These are phyloP conservation scores for Arxiozyma slooffiae DNA, from an alignment of 1,139 yeast species.

Conservation along the genomic window DNA sequence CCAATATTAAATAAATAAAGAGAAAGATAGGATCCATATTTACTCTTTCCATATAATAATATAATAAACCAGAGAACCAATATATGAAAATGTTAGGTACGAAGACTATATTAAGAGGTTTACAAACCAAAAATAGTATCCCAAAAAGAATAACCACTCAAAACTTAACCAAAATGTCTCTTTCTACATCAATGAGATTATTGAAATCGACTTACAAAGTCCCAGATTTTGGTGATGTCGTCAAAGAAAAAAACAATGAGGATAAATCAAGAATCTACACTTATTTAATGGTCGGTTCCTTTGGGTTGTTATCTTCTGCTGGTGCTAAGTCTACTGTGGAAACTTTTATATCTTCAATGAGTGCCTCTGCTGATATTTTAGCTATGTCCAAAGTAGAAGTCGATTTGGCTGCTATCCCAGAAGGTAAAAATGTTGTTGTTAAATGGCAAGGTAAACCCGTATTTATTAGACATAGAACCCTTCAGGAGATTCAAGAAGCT, in stretches of 20 bases:
- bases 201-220: slow-evolving; percentile 57
- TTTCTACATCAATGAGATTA: slow-evolving; percentile 7
- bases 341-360: slow-evolving; percentile 84
- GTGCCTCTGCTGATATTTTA: slow-evolving; percentile 97
- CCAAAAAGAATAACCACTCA: not conserved
- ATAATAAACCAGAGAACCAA: not conserved
- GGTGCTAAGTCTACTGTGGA: slow-evolving; percentile 98
- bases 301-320: slow-evolving; percentile 89
- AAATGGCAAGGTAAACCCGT: slow-evolving; percentile 99
- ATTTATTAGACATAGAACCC: slow-evolving; percentile 97
- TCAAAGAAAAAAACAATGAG: slow-evolving; percentile 59
- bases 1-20: not conserved
- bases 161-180: slow-evolving; percentile 1
- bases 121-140: not conserved
- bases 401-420: slow-evolving; percentile 86
- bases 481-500: slow-evolving; percentile 90
- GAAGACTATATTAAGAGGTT: not conserved
- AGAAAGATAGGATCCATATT: too few relatives aligned
- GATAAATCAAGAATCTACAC: slow-evolving; percentile 76
- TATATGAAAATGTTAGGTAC: not conserved
- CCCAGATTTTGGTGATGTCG: slow-evolving; percentile 80
- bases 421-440: slow-evolving; percentile 94
- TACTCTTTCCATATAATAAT: not conserved
- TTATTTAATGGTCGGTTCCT: slow-evolving; percentile 95
- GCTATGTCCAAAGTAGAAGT: slow-evolving; percentile 99